Conservation (phyloP, 352 stramenopile genomes). For the Phytophthora cactorum region DNA sequence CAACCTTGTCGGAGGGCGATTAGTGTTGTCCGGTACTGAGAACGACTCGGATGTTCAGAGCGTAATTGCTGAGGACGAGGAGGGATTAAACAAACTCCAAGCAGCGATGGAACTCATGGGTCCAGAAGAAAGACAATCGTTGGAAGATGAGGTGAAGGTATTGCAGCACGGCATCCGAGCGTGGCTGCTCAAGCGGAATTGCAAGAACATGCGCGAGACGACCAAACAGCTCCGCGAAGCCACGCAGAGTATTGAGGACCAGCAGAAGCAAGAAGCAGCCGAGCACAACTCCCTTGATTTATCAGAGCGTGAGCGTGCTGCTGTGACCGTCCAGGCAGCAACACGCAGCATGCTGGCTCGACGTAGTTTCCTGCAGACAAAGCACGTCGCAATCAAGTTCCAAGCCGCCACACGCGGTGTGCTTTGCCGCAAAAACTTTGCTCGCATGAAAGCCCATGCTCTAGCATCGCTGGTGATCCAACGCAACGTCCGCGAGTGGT, state of each 20-base stretch:
- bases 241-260: constrained; percentile 62
- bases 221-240: constrained; percentile 85
- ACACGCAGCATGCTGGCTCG: constrained; percentile 85
- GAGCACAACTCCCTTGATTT: constrained; percentile 31
- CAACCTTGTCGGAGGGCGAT: constrained; percentile 29
- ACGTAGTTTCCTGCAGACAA: constrained; percentile 83
- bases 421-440: constrained; percentile 87
- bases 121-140: constrained; percentile 78
- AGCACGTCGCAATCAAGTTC: constrained; percentile 88
- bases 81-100: constrained; percentile 74
- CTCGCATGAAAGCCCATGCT: constrained; percentile 85
- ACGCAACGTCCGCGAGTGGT: constrained; percentile 86
- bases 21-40: constrained; percentile 45
- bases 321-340: constrained; percentile 86
- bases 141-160: constrained; percentile 89
- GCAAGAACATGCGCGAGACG: constrained; percentile 88
- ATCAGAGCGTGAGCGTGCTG: constrained; percentile 71
- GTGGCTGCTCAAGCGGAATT: constrained; percentile 91
- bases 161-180: constrained; percentile 88
- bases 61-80: constrained; percentile 84
- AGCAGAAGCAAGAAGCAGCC: constrained; percentile 49
- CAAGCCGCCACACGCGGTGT: constrained; percentile 84
- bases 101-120: constrained; percentile 89
- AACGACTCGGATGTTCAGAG: constrained; percentile 83
- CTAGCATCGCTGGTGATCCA: constrained; percentile 87